Conservation (phyloP, 257 asterid genomes). For the Lycium ferocissimum region DNA sequence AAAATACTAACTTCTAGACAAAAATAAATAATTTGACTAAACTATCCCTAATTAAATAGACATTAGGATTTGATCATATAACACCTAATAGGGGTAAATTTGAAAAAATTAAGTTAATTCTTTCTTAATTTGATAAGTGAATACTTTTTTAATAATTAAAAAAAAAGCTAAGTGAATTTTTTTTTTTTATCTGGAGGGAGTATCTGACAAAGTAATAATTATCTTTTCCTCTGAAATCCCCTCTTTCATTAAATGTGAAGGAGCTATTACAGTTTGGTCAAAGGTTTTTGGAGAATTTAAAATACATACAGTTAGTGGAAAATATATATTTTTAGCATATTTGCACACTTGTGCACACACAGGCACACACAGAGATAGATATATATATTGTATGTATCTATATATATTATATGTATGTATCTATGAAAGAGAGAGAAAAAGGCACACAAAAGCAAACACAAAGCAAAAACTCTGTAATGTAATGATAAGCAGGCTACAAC, state of each 20-base stretch:
- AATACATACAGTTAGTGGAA: neutral
- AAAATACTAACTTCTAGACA: too few relatives aligned
- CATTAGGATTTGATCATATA: too few relatives aligned
- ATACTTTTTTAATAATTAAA: too few relatives aligned
- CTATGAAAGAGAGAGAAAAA: slow-evolving; percentile 34
- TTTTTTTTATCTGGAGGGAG: neutral
- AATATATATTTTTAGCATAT: neutral
- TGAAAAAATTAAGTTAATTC: too few relatives aligned
- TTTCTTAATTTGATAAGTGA: too few relatives aligned
- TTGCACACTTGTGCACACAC: too few relatives aligned
- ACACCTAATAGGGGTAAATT: too few relatives aligned
- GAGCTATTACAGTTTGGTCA: neutral
- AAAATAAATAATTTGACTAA: too few relatives aligned
- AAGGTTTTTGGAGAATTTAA: neutral
- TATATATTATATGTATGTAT: neutral
- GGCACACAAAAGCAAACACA: slow-evolving; percentile 26
- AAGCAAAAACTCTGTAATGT: slow-evolving; percentile 40
- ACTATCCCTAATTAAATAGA: too few relatives aligned
- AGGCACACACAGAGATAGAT: too few relatives aligned
- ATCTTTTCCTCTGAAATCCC: neutral
- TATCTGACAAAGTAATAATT: neutral
- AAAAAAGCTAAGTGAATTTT: too few relatives aligned
- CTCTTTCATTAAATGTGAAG: neutral
- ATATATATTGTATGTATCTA: neutral
- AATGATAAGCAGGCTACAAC: slow-evolving; percentile 75